These are phyloP conservation scores for Cyberlindnera xishuangbannaensis DNA, from an alignment of 805 yeast genomes.

Conservation along the genomic window DNA sequence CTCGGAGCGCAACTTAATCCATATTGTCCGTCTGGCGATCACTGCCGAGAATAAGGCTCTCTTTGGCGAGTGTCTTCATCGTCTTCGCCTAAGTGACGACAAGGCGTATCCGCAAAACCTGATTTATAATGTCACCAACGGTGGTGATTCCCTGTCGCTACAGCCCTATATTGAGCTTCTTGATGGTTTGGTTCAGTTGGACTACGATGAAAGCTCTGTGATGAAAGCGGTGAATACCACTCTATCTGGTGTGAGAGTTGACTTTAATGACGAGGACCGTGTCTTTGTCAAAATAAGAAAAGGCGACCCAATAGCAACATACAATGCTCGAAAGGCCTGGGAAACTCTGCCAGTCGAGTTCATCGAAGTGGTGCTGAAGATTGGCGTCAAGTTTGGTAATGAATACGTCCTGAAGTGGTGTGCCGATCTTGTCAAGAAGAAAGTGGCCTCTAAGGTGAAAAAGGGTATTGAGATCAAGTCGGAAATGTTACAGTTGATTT, in stretches of 20 bases:
- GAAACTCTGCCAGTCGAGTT: conserved; percentile 11
- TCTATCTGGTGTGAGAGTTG: conserved; percentile 4
- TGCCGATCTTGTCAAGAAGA: conserved; percentile 1
- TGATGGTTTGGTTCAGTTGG: conserved; percentile 5
- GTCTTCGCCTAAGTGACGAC: conserved; percentile 7
- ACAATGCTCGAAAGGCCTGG: conserved; percentile 2
- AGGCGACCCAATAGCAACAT: background rate
- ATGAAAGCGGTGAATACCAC: conserved; percentile 5
- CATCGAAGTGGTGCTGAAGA: conserved; percentile 5
- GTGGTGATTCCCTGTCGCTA: background rate
- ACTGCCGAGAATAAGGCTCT: conserved; percentile 5
- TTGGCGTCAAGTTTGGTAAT: conserved; percentile 9
- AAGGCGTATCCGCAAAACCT: conserved; percentile 4
- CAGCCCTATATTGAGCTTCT: conserved; percentile 4
- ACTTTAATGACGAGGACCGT: background rate
- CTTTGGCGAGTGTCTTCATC: conserved; percentile 1
- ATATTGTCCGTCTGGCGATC: conserved; percentile 5
- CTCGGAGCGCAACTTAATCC: conserved; percentile 1
- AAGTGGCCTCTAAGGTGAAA: background rate
- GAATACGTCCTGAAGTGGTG: conserved; percentile 12
- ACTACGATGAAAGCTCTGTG: conserved; percentile 4
- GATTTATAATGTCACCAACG: conserved; percentile 4
- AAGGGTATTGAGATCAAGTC: background rate
- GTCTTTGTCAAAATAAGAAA: conserved; percentile 1
- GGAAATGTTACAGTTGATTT: background rate